These are phyloP conservation scores for Lyophyllum atratum DNA, from an alignment of 768 basidiomycete genomes.

Conservation along the genomic window DNA sequence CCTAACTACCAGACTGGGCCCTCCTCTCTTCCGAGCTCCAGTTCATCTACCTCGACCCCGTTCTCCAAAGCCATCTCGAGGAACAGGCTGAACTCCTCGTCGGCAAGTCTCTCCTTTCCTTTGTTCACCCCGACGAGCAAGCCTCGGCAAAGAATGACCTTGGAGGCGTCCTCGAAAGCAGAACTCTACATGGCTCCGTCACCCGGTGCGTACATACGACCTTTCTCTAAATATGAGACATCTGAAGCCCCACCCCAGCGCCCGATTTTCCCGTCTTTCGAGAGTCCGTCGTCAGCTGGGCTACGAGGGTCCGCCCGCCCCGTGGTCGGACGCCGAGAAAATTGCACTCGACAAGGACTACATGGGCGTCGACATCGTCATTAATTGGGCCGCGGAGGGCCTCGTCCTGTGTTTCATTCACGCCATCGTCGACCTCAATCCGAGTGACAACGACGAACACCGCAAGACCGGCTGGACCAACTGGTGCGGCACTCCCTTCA, in stretches of 20 bases:
- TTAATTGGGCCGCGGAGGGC: constrained; percentile 86
- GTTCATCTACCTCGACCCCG: constrained; percentile 85
- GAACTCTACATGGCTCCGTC: constrained; percentile 81
- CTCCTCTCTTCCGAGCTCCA: constrained; percentile 73
- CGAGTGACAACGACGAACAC: constrained; percentile 71
- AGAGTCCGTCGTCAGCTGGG: constrained; percentile 75
- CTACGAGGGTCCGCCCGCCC: constrained; percentile 51
- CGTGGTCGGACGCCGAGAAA: constrained; percentile 70
- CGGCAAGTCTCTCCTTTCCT: constrained; percentile 70
- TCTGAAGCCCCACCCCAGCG: constrained; percentile 39
- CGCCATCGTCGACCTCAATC: constrained; percentile 73
- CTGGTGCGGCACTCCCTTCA: constrained; percentile 81
- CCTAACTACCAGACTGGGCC: constrained; percentile 83
- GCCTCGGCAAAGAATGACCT: constrained; percentile 74
- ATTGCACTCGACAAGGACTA: constrained; percentile 71
- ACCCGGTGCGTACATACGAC: constrained; percentile 52
- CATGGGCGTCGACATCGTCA: constrained; percentile 86
- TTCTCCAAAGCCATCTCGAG: constrained; percentile 70
- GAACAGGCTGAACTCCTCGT: constrained; percentile 69
- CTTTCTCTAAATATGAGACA: constrained; percentile 16
- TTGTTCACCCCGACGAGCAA: constrained; percentile 86
- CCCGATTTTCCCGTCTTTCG: constrained; percentile 77
- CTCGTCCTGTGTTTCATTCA: constrained; percentile 90
- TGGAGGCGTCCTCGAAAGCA: constrained; percentile 68
- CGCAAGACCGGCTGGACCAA: constrained; percentile 81